Evolutionary conservation across 306 rosid genomes (phyloP).

Genomic region (Corylus americana): DNA sequence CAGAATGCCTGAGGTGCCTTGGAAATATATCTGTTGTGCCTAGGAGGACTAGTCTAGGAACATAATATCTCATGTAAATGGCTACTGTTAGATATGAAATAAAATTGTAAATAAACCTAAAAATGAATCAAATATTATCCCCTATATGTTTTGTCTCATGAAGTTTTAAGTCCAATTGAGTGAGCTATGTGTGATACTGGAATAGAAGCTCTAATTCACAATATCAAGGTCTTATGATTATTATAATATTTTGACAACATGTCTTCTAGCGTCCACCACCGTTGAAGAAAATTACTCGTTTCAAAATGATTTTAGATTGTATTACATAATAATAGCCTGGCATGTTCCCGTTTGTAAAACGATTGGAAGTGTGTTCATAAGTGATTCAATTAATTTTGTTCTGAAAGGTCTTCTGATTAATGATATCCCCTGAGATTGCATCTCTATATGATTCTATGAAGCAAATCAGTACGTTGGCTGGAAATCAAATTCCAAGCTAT

Average conservation of each 20-base stretch:
- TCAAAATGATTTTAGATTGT: background rate
- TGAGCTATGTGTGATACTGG: background rate
- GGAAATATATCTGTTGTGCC: too few relatives aligned
- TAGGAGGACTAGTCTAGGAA: background rate
- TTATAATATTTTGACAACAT: background rate
- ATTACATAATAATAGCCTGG: background rate
- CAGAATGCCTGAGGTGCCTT: background rate
- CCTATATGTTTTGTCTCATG: background rate
- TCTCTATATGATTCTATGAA: constrained; percentile 35
- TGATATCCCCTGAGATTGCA: constrained; percentile 12
- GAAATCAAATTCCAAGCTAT: constrained; percentile 68
- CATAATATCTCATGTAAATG: background rate
- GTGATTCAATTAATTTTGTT: background rate
- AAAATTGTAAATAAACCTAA: background rate
- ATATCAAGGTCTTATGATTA: background rate
- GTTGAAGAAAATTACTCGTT: background rate
- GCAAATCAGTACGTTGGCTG: constrained; percentile 91
- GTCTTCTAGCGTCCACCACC: background rate
- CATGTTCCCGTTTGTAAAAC: background rate
- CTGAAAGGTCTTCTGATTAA: constrained; percentile 9
- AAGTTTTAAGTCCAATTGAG: background rate
- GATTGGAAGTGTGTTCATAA: background rate
- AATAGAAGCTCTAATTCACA: background rate
- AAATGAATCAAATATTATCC: background rate
- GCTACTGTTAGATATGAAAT: background rate